Conservation (phyloP, 1,284 basidiomycete genomes). For the Pyrrhoderma lamaoense region DNA sequence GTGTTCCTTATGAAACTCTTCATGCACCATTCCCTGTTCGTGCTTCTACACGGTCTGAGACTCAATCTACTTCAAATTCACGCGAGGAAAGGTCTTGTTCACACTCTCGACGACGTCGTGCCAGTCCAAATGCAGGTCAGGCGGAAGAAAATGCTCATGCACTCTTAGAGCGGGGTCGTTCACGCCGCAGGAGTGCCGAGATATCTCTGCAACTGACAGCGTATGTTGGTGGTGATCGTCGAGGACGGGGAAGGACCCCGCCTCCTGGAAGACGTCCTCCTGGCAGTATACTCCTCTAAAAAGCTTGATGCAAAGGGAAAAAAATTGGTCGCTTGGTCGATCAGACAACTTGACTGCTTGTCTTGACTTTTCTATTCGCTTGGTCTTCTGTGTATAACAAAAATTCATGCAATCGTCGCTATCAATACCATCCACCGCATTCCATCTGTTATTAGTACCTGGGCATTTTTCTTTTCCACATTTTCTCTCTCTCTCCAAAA, state of each 20-base stretch:
- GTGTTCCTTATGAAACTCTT: constrained; percentile 2
- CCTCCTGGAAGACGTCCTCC: background rate
- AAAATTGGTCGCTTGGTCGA: background rate
- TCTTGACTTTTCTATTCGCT: constrained; percentile 4
- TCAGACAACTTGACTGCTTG: background rate
- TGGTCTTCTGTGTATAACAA: background rate
- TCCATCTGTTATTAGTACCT: background rate
- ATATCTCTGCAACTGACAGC: background rate
- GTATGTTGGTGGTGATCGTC: constrained; percentile 11
- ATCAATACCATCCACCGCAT: background rate
- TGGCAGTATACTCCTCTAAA: background rate
- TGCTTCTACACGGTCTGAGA: constrained; percentile 9
- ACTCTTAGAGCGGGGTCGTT: constrained; percentile 13
- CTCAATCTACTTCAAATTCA: constrained; percentile 9
- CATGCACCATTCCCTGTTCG: constrained; percentile 9
- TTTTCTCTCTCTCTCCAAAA: no score
- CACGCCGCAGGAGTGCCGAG: constrained; percentile 2
- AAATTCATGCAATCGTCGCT: no score
- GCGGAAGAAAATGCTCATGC: constrained; percentile 6
- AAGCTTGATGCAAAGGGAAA: background rate
- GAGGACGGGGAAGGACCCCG: constrained; percentile 14
- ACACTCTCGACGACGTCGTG: background rate
- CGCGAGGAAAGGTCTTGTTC: background rate
- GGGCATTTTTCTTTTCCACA: background rate
- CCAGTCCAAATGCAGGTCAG: background rate